A percentile compares a stretch with the other conserved stretches of the same genome.
Evolutionary conservation across 805 yeast species (phyloP).

Genomic region (Yamadazyma paraphyllophila): DNA sequence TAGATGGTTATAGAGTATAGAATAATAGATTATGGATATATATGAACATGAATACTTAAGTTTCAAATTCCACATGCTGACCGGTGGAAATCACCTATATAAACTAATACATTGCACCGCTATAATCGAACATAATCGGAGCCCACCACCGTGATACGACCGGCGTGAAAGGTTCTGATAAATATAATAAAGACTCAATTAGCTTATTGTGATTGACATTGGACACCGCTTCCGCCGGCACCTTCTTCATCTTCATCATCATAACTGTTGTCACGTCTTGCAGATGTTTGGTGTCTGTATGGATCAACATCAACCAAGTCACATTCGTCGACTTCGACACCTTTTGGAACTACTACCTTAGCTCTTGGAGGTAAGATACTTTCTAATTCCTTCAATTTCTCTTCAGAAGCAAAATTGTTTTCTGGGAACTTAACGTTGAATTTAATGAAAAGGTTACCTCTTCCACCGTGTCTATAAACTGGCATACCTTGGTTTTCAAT

Average conservation of each 20-base stretch:
- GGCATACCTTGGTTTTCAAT: slow-evolving; percentile 98
- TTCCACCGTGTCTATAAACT: slow-evolving; percentile 79
- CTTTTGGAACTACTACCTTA: slow-evolving; percentile 58
- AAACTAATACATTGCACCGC: background rate
- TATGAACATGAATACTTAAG: background rate
- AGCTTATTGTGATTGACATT: slow-evolving; percentile 87
- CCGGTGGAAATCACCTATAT: background rate
- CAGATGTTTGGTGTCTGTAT: slow-evolving; percentile 48
- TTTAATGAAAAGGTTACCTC: slow-evolving; percentile 82
- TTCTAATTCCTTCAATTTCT: slow-evolving; percentile 70
- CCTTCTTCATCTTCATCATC: slow-evolving; percentile 47
- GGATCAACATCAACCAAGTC: slow-evolving; percentile 68
- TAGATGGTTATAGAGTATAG: slow-evolving; percentile 1
- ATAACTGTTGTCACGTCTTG: slow-evolving; percentile 40
- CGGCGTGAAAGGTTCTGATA: background rate
- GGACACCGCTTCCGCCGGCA: slow-evolving; percentile 70
- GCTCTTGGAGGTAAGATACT: slow-evolving; percentile 76
- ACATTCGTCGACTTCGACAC: slow-evolving; percentile 79
- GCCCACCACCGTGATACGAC: background rate
- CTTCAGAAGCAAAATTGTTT: slow-evolving; percentile 70
- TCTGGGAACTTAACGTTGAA: slow-evolving; percentile 89
- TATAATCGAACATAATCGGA: background rate
- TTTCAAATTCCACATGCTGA: too few relatives aligned
- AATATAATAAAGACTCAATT: background rate
- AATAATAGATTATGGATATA: background rate